Conservation (phyloP, 1,284 basidiomycete genomes). For the Boletus subluridellus region DNA sequence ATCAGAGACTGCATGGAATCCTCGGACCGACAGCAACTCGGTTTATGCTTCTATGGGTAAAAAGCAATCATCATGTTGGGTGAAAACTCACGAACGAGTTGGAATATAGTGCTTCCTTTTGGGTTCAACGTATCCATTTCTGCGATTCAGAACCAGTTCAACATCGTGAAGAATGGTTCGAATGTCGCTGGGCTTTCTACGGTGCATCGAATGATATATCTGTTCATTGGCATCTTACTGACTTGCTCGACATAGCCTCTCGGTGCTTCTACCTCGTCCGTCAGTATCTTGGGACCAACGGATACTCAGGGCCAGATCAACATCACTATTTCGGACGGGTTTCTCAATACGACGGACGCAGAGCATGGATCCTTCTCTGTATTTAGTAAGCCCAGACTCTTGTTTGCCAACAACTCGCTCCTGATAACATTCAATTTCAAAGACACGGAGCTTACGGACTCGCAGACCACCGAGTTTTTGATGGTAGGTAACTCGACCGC, state of each 20-base stretch:
- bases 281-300: constrained; percentile 49
- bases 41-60: constrained; percentile 58
- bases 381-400: constrained; percentile 47
- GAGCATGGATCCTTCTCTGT: constrained; percentile 52
- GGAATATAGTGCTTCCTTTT: constrained; percentile 60
- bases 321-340: constrained; percentile 59
- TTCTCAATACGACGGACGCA: constrained; percentile 48
- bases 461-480: constrained; percentile 47
- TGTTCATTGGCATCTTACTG: constrained; percentile 3
- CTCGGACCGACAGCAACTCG: constrained; percentile 53
- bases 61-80: constrained; percentile 11
- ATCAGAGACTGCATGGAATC: constrained; percentile 55
- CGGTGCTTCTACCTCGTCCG: constrained; percentile 56
- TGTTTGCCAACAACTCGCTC: neutral
- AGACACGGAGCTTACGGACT: constrained; percentile 54
- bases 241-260: constrained; percentile 43
- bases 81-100: neutral
- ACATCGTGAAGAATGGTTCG: constrained; percentile 51
- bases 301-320: constrained; percentile 67
- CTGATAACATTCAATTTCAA: constrained; percentile 3
- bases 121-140: constrained; percentile 70
- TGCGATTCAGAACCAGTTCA: constrained; percentile 65
- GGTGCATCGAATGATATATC: constrained; percentile 35
- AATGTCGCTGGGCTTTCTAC: constrained; percentile 56
- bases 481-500: constrained; percentile 65